Base-by-base conservation (phyloP, 1,284 basidiomycete species). In the Ustilago xerochloae region DNA sequence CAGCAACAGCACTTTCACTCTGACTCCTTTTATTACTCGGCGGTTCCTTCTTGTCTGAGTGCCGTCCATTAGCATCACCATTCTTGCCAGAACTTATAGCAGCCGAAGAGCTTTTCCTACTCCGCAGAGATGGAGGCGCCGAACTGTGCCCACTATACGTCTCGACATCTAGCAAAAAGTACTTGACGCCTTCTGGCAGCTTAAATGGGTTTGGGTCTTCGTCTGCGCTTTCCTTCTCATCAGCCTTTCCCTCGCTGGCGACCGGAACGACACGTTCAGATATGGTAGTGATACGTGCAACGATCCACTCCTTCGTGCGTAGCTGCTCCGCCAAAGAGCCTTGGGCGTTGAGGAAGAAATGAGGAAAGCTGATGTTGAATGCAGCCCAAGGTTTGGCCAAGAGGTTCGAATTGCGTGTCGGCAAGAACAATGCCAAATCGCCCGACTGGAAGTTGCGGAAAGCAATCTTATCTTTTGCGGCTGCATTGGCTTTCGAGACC, bases 351-450 rank as follows among this genome's bases (percentile, higher is more conserved):
- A 99, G 89, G 87, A 99, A 99, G 85, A 96, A 96, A 86, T 98
- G 96, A 33, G 96, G 96, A 85, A 93, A 95, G 6, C 92, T 94
- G 7, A 97, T 64, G 59, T 83, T 81, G 63, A 84, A 83, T 0
- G 82, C 82, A 0, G 80, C 75, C 81, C 81, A 84, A 3, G 75
- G 71, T 20, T 72, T 73, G 12, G 54, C 24, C 0, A 52, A 51
- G n/a, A 63, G 47, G 29, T 93, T 89, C 18, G 93, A 93, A 84
- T 97, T 97, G 50, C 95, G 88, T 0, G 97, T 98, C 0, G 96
- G 96, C 29, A 99, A 87, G 85, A 99, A 99, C 35, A 99, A 87
- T 0, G 94, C 94, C 52, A 99, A 87, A 86, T 98, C 95, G 18
- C 81, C 82, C 1, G 61, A 54, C 38, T 73, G 66, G 48, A 83